Conservation (phyloP, 2,329 filamentous ascomycete genomes). For the Passalora sequoiae region DNA sequence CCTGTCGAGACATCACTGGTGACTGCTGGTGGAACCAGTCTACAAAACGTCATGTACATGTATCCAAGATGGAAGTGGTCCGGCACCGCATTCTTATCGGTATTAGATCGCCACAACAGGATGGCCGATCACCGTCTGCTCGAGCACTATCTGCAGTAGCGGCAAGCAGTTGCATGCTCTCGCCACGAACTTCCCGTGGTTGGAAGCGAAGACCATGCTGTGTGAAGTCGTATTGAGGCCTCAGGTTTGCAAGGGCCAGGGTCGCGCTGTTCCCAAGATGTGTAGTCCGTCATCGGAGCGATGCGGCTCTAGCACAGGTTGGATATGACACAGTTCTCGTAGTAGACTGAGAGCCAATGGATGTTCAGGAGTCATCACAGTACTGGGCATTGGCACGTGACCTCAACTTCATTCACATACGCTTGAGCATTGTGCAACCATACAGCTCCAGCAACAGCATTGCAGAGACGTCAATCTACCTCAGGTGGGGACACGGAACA, state of each 20-base stretch:
- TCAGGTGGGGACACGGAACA: slow-evolving; percentile 20
- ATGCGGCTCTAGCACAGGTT: neutral
- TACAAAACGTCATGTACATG: slow-evolving; percentile 9
- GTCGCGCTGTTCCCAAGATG: neutral
- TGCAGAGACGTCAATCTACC: slow-evolving; percentile 18
- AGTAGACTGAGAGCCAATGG: neutral
- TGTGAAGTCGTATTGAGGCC: neutral
- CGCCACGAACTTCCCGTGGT: too few relatives aligned
- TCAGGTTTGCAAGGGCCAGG: slow-evolving; percentile 1
- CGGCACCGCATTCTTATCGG: slow-evolving; percentile 8
- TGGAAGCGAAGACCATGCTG: neutral
- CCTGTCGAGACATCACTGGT: slow-evolving; percentile 5
- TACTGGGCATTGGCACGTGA: slow-evolving; percentile 12
- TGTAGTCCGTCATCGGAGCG: slow-evolving; percentile 2
- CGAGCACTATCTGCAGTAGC: slow-evolving; percentile 11
- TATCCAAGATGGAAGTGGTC: slow-evolving; percentile 4
- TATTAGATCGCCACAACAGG: slow-evolving; percentile 10
- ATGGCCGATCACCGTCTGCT: slow-evolving; percentile 6
- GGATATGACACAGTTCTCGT: slow-evolving; percentile 1
- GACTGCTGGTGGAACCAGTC: neutral
- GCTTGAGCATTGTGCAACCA: slow-evolving; percentile 9
- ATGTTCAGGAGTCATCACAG: neutral
- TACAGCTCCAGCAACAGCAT: slow-evolving; percentile 1
- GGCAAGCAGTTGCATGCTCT: neutral
- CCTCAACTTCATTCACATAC: slow-evolving; percentile 15